Evolutionary conservation across 208 protist genomes (phyloP).

Genomic region (Acanthamoeba triangularis): DNA sequence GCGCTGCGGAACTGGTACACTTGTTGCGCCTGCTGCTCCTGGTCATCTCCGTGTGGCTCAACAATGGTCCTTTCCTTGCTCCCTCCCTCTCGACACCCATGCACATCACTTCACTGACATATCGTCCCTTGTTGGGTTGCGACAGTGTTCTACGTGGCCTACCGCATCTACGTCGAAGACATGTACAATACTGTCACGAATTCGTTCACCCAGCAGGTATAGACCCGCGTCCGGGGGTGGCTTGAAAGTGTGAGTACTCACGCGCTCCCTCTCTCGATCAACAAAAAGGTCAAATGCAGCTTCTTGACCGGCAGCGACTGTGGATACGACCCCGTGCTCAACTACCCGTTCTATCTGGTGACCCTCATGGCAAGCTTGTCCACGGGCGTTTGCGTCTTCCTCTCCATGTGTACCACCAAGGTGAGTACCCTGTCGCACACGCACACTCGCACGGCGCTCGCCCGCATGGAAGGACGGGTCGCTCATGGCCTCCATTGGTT

Average conservation of each 20-base stretch:
- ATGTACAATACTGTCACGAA: not conserved
- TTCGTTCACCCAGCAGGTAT: not conserved
- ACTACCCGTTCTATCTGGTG: conserved; percentile 62
- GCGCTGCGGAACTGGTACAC: not conserved
- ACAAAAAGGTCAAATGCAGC: not conserved
- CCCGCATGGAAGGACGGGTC: too few species aligned
- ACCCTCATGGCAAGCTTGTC: not conserved
- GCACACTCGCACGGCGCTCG: not conserved
- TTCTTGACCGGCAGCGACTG: not conserved
- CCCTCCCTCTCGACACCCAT: not conserved
- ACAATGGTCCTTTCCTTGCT: not conserved
- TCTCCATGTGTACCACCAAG: conserved; percentile 37
- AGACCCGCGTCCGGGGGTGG: not conserved
- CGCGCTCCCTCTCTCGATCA: not conserved
- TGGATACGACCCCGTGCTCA: not conserved
- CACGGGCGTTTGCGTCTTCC: conserved; percentile 26
- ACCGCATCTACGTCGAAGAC: not conserved
- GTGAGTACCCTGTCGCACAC: not conserved
- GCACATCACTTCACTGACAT: not conserved
- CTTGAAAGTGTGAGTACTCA: not conserved
- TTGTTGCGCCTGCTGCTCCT: not conserved
- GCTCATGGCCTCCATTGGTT: not conserved
- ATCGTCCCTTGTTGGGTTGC: not conserved
- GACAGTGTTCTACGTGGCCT: conserved; percentile 13
- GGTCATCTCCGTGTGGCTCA: conserved; percentile 11